Percentiles rank a stretch among this genome's conserved stretches.
These are phyloP conservation scores for Stereum hirsutum DNA, from an alignment of 1,284 basidiomycete species.

Conservation along the genomic window DNA sequence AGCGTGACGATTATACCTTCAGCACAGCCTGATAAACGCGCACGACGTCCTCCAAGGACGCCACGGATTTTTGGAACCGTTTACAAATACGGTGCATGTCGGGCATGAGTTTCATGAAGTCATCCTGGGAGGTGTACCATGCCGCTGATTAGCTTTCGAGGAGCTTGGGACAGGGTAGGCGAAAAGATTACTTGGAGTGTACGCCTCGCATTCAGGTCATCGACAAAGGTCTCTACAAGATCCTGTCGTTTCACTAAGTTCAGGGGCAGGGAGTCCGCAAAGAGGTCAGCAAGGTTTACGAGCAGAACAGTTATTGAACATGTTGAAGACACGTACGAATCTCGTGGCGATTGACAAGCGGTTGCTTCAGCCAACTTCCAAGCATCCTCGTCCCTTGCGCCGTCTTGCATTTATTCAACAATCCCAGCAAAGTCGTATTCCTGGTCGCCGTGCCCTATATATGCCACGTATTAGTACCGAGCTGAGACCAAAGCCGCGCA, in stretches of 20 bases:
- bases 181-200: slow-evolving; percentile 52
- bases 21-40: slow-evolving; percentile 89
- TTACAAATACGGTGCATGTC: slow-evolving; percentile 93
- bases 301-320: too few relatives aligned
- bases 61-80: slow-evolving; percentile 80
- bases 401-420: slow-evolving; percentile 95
- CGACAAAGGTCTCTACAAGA: slow-evolving; percentile 82
- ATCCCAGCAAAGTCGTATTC: slow-evolving; percentile 83
- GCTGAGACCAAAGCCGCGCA: background rate
- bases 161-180: slow-evolving; percentile 1
- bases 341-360: slow-evolving; percentile 88
- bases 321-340: slow-evolving; percentile 73
- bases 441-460: slow-evolving; percentile 47
- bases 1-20: slow-evolving; percentile 32
- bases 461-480: too few relatives aligned
- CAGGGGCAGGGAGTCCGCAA: slow-evolving; percentile 2
- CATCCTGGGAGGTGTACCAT: slow-evolving; percentile 46
- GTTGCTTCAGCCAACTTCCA: slow-evolving; percentile 95
- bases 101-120: slow-evolving; percentile 86
- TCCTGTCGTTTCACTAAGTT: slow-evolving; percentile 70
- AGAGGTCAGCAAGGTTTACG: slow-evolving; percentile 1
- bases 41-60: slow-evolving; percentile 91
- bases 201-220: slow-evolving; percentile 67
- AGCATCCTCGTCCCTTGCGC: slow-evolving; percentile 90
- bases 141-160: background rate